Percentiles rank a stretch among this genome's conserved stretches.
These are phyloP conservation scores for Coniochaeta sp. DNA, from an alignment of 2,329 filamentous ascomycete genomes.

Conservation along the genomic window DNA sequence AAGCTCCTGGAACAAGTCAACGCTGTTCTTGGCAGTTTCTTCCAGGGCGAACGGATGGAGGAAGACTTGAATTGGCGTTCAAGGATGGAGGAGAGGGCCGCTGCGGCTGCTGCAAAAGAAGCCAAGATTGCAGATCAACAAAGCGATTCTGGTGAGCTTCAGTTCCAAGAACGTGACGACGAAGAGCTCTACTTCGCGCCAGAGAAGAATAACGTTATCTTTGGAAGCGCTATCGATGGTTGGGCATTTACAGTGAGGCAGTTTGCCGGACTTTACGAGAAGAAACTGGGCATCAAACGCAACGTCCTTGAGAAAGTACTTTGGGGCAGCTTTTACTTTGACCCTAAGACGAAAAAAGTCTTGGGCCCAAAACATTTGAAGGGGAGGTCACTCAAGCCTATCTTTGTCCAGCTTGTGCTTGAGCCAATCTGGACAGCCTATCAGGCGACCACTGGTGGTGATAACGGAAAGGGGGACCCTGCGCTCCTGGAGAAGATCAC, in stretches of 20 bases:
- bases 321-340: slow-evolving; percentile 94
- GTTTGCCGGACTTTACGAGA: slow-evolving; percentile 89
- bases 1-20: slow-evolving; percentile 94
- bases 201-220: slow-evolving; percentile 98
- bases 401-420: slow-evolving; percentile 94
- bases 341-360: slow-evolving; percentile 94
- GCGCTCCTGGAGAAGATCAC: slow-evolving; percentile 86
- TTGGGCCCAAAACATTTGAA: slow-evolving; percentile 88
- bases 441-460: slow-evolving; percentile 76
- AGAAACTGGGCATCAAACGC: slow-evolving; percentile 92
- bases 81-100: slow-evolving; percentile 78
- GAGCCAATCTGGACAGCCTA: slow-evolving; percentile 97
- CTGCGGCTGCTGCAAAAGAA: slow-evolving; percentile 59
- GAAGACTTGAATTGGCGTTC: slow-evolving; percentile 96
- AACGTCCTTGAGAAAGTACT: slow-evolving; percentile 83
- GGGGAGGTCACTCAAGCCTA: slow-evolving; percentile 82
- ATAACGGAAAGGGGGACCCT: slow-evolving; percentile 76
- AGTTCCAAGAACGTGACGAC: slow-evolving; percentile 87
- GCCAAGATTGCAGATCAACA: slow-evolving; percentile 37
- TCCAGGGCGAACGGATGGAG: slow-evolving; percentile 97
- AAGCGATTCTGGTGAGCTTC: slow-evolving; percentile 49
- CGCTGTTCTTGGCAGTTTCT: slow-evolving; percentile 93
- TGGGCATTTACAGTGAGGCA: slow-evolving; percentile 97
- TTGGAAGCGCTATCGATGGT: slow-evolving; percentile 95
- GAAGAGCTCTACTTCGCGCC: slow-evolving; percentile 97